phyloP scores from a whole-genome alignment of 2,329 filamentous ascomycete genomes.

The Pseudocercospora fuligena region DNA sequence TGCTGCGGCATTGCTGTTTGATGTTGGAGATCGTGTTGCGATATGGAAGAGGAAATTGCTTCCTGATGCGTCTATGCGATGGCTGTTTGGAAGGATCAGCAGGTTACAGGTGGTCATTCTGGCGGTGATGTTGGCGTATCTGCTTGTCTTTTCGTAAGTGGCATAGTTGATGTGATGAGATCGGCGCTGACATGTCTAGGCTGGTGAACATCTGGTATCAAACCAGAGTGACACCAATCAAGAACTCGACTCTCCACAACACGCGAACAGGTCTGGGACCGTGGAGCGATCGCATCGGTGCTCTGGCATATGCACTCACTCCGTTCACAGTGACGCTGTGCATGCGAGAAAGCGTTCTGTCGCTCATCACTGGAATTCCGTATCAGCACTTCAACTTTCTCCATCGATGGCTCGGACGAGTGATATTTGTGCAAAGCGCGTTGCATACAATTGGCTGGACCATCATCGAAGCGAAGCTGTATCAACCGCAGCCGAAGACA shows the following conservation, averaged over 20 bases:
- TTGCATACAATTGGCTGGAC: conserved; percentile 75
- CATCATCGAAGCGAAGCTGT: conserved; percentile 67
- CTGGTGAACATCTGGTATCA: conserved; percentile 70
- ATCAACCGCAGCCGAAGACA: conserved; percentile 70
- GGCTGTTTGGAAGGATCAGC: conserved; percentile 70
- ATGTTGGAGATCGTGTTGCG: conserved; percentile 18
- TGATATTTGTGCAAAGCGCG: conserved; percentile 70
- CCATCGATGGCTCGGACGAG: conserved; percentile 75
- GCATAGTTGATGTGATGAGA: not conserved
- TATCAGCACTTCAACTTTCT: conserved; percentile 77
- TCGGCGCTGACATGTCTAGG: conserved; percentile 18
- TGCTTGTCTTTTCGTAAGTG: conserved; percentile 60
- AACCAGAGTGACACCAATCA: conserved; percentile 72
- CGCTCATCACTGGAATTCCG: conserved; percentile 71
- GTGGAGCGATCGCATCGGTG: conserved; percentile 71
- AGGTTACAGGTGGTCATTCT: conserved; percentile 70
- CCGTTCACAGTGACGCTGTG: conserved; percentile 70
- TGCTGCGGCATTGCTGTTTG: conserved; percentile 27
- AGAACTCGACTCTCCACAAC: conserved; percentile 62
- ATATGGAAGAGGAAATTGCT: conserved; percentile 52
- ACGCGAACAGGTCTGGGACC: conserved; percentile 69
- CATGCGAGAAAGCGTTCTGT: conserved; percentile 72
- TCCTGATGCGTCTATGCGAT: conserved; percentile 58
- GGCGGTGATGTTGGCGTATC: conserved; percentile 62
- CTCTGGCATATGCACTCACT: conserved; percentile 74